phyloP scores from a whole-genome alignment of 2,329 filamentous ascomycete species.

The Fusarium incarnatum region DNA sequence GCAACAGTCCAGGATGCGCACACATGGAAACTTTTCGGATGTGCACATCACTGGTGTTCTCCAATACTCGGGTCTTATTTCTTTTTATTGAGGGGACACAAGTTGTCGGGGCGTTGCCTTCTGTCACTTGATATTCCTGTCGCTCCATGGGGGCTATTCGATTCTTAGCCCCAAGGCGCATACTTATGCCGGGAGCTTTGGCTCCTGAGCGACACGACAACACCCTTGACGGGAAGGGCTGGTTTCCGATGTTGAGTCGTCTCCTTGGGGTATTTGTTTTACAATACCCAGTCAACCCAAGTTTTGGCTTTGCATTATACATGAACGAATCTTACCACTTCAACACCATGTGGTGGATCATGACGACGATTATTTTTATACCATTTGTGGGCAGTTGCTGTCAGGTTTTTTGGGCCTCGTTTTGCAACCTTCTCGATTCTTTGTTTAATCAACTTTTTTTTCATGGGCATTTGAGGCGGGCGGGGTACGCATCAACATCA shows the following conservation, averaged over 20 bases:
- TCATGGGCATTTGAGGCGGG: constrained; percentile 30
- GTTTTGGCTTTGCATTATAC: constrained; percentile 43
- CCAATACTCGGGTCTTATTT: constrained; percentile 30
- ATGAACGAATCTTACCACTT: constrained; percentile 44
- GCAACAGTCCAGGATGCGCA: constrained; percentile 8
- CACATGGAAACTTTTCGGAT: constrained; percentile 15
- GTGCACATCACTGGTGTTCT: constrained; percentile 4
- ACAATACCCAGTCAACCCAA: constrained; percentile 45
- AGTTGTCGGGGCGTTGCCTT: constrained; percentile 20
- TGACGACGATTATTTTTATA: constrained; percentile 34
- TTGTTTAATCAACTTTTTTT: constrained; percentile 45
- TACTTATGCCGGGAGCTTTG: constrained; percentile 33
- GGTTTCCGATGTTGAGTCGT: constrained; percentile 46
- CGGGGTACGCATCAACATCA: constrained; percentile 34
- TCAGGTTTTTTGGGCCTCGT: constrained; percentile 24
- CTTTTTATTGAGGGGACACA: constrained; percentile 34
- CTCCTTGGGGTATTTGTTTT: constrained; percentile 43
- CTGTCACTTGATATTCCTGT: constrained; percentile 34
- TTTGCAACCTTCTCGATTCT: constrained; percentile 47
- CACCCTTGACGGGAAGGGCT: constrained; percentile 45
- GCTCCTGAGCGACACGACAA: constrained; percentile 42
- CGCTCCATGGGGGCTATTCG: constrained; percentile 38
- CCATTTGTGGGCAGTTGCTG: constrained; percentile 33
- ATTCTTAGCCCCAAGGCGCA: constrained; percentile 38
- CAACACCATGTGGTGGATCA: constrained; percentile 44